Conservation (phyloP, 1,284 basidiomycete species). For the Trametes hirsuta region DNA sequence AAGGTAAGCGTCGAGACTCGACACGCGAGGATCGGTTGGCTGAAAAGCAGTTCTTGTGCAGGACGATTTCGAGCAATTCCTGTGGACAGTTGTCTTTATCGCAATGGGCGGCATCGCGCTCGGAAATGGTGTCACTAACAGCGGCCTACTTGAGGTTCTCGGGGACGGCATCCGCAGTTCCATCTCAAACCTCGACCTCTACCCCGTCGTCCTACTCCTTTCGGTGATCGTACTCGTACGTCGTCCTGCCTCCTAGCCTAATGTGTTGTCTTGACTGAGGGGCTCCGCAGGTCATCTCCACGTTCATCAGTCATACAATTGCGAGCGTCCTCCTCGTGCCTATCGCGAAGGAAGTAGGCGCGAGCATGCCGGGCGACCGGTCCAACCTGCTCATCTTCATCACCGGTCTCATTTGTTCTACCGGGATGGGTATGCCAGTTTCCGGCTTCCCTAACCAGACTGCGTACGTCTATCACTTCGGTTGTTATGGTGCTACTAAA, state of each 20-base stretch:
- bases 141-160: conserved; percentile 83
- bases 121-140: conserved; percentile 91
- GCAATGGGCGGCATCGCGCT: conserved; percentile 99
- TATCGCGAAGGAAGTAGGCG: conserved; percentile 91
- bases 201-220: conserved; percentile 85
- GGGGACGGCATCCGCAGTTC: conserved; percentile 71
- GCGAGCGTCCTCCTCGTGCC: conserved; percentile 96
- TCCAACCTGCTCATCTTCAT: conserved; percentile 88
- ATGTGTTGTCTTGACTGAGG: background rate
- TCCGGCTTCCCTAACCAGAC: conserved; percentile 98
- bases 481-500: background rate
- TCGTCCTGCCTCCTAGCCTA: conserved; percentile 18
- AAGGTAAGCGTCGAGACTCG: conserved; percentile 61
- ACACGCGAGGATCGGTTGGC: background rate
- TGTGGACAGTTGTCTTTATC: conserved; percentile 93
- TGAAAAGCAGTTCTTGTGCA: conserved; percentile 35
- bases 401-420: conserved; percentile 90
- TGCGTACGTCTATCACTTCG: conserved; percentile 62
- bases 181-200: conserved; percentile 76
- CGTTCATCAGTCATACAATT: conserved; percentile 96
- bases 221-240: conserved; percentile 86
- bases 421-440: conserved; percentile 98
- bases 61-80: conserved; percentile 95
- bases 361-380: conserved; percentile 64
- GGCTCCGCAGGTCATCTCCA: conserved; percentile 67